Evolutionary conservation across 2,329 filamentous ascomycete species (phyloP), one percentile per base, ranked within the genome.

Genomic region (Fusarium keratoplasticum): DNA sequence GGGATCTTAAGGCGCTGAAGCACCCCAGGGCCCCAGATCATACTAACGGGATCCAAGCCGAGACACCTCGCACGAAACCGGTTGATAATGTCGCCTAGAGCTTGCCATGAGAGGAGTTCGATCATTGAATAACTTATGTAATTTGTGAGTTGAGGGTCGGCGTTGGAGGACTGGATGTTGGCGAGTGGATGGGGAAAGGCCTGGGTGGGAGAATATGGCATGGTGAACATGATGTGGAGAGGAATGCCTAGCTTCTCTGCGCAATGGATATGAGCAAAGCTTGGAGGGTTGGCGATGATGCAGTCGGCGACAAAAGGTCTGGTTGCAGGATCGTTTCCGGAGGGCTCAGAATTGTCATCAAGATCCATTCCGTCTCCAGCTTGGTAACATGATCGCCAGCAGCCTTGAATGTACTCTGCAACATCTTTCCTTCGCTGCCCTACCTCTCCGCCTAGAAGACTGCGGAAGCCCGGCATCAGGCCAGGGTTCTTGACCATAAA

Each of bases 81-180:
- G 79, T 98, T 98, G 80, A 98, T 96, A 6, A 98, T 87, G 81
- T 98, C 95, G 38, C 95, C 95, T 5, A 98, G 84, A 0, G 95
- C 95, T 83, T 98, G 95, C 95, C 95, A 97, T 8, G 95, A 95
- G 87, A 98, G 91, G 89, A 97, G 94, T 75, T 98, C 95, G 3
- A 97, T 93, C 22, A 97, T 85, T 0, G 92, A 91, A 77, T 97
- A 98, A 0, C 93, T 94, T 64, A 97, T 87, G 79, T 94, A 96
- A 76, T 96, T 97, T 1, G 94, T 93, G 67, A 94, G 88, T 20
- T 89, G 90, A 6, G 90, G 87, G 76, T 96, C 94, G 1, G 93
- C 92, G 74, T 95, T 94, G 1, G 92, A 90, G 2, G 90, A 91
- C 71, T 94, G 89, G 64, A 97, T 92, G 74, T 96, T 96, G 0